Conservation (phyloP, 2,329 filamentous ascomycete species). For the Verticillium dahliae region DNA sequence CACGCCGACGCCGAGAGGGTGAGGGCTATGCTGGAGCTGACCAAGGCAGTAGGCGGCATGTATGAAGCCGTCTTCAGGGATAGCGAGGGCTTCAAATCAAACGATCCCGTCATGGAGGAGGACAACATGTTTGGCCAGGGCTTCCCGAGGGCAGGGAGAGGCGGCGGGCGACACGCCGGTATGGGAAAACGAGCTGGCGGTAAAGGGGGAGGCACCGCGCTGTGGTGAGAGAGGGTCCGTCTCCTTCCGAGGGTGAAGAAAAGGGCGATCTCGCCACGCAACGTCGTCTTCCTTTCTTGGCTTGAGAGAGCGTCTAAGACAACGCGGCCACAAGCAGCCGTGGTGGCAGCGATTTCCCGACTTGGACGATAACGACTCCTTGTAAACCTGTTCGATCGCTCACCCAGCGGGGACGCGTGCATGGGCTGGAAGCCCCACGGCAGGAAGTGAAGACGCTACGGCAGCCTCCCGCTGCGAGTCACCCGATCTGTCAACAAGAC, state of each 20-base stretch:
- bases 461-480: slow-evolving; percentile 8
- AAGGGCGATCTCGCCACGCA: not conserved
- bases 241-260: not conserved
- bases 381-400: not conserved
- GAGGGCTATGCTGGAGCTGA: slow-evolving; percentile 67
- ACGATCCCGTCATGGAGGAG: slow-evolving; percentile 20
- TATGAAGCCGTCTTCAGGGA: slow-evolving; percentile 71
- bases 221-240: not conserved
- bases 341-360: not conserved
- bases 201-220: not conserved
- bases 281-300: not conserved
- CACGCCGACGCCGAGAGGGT: slow-evolving; percentile 68
- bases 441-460: not conserved
- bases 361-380: not conserved
- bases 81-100: slow-evolving; percentile 58
- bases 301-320: not conserved
- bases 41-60: slow-evolving; percentile 59
- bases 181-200: not conserved
- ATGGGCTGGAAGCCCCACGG: not conserved
- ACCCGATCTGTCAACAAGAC: slow-evolving; percentile 3
- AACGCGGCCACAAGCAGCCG: not conserved
- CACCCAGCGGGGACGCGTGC: not conserved
- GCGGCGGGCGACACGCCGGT: not conserved
- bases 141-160: not conserved
- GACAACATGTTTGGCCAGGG: slow-evolving; percentile 17